Evolutionary conservation across 306 rosid genomes (phyloP).

Genomic region (Rubus parviflorus): DNA sequence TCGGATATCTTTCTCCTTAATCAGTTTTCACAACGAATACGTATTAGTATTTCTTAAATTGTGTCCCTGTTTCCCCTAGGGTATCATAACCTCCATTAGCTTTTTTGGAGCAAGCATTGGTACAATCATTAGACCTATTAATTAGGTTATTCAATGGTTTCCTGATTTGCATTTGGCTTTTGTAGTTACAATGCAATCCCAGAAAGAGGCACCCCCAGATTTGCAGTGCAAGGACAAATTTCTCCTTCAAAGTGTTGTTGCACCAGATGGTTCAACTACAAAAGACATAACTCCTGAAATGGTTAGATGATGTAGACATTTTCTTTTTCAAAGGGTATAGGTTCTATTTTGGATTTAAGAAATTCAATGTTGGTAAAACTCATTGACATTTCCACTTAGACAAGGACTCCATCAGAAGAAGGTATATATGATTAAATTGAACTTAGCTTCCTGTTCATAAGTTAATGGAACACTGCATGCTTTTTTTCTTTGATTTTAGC

Average conservation of each 20-base stretch:
- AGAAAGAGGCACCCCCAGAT: conserved; percentile 38
- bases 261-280: conserved; percentile 29
- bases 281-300: conserved; percentile 45
- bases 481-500: too few species aligned
- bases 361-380: too few species aligned
- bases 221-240: conserved; percentile 61
- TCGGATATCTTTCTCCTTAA: background rate
- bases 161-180: conserved; percentile 11
- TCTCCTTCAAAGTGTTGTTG: conserved; percentile 51
- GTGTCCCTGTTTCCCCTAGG: background rate
- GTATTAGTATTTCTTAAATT: background rate
- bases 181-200: conserved; percentile 52
- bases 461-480: too few species aligned
- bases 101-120: background rate
- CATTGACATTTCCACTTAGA: too few species aligned
- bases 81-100: background rate
- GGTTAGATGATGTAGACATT: conserved; percentile 28
- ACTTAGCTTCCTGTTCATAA: fast-evolving
- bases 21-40: background rate
- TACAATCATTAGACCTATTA: background rate
- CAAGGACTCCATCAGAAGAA: too few species aligned
- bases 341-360: conserved; percentile 12
- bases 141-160: background rate
- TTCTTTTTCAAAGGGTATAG: background rate
- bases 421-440: too few species aligned